Base-by-base conservation (phyloP, 495 filamentous ascomycete species). In the Lophiostoma macrostomum region DNA sequence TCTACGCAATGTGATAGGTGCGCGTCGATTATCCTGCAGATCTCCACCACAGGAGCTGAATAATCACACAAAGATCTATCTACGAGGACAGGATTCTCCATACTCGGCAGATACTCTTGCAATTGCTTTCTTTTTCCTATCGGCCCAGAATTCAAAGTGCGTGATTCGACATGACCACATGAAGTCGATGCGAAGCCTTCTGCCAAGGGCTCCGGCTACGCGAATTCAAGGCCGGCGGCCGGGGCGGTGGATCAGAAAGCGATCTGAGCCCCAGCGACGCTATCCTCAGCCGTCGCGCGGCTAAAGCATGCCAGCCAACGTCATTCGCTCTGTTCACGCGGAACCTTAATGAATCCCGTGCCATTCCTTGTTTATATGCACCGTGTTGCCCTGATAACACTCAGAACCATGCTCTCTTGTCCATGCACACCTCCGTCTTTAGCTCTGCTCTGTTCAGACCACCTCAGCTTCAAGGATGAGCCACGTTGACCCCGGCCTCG, bases 401-500 rank as follows among this genome's bases (percentile, higher is more conserved):
- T 25, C 14, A 10, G 14, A 38, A 27, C 16, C 29, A 45, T 38
- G 23, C 27, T 18, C 30, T 14, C 38, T 11, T 4, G 19, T 27
- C 2, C 28, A 5, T 29, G 18, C 4, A 1, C 27, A 18, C 12
- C 44, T 4, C 3, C 14, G 7, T n/a, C 19, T 27, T 20, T 20
- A 34, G 13, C 11, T 16, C 31, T 50, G 19, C 19, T 37, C 18
- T 20, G 12, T 37, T 4, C 31, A 11, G 8, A 37, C 13, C n/a
- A 11, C 20, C n/a, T 10, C 53, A 13, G 2, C 36, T 35, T 22
- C 43, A 28, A 58, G 46, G 37, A 85, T 87, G 83, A 82, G 85
- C 55, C n/a, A n/a, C n/a, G n/a, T n/a, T n/a, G 81, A 84, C 60
- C 79, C 74, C 5, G 77, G 76, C 19, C 69, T 84, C 5, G 72